These are phyloP conservation scores for Lecanicillium sp. DNA, from an alignment of 2,329 filamentous ascomycete species.

Conservation along the genomic window DNA sequence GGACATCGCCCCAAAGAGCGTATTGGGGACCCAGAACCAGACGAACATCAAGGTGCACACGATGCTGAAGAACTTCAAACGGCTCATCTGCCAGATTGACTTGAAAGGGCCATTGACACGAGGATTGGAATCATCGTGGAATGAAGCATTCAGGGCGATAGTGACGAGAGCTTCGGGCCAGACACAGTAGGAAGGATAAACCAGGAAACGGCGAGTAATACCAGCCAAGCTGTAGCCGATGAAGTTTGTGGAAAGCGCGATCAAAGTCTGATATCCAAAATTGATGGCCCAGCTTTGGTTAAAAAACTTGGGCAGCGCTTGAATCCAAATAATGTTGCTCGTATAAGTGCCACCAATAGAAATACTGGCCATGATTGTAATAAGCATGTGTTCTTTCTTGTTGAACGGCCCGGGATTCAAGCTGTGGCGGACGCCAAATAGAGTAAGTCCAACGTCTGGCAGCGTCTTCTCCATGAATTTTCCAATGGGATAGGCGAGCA, in stretches of 20 bases:
- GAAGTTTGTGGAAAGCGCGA: slow-evolving; percentile 42
- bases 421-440: slow-evolving; percentile 31
- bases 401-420: slow-evolving; percentile 46
- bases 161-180: slow-evolving; percentile 45
- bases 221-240: slow-evolving; percentile 49
- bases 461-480: slow-evolving; percentile 27
- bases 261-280: slow-evolving; percentile 40
- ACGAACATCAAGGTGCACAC: slow-evolving; percentile 40
- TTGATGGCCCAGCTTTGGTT: slow-evolving; percentile 15
- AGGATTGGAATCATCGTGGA: slow-evolving; percentile 16
- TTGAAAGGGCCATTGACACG: slow-evolving; percentile 26
- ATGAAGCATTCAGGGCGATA: slow-evolving; percentile 34
- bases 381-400: slow-evolving; percentile 49
- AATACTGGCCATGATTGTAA: slow-evolving; percentile 52
- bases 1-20: slow-evolving; percentile 39
- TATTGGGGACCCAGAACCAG: slow-evolving; percentile 47
- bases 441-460: slow-evolving; percentile 28
- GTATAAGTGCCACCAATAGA: slow-evolving; percentile 39
- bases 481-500: slow-evolving; percentile 34
- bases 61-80: slow-evolving; percentile 37
- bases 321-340: slow-evolving; percentile 39
- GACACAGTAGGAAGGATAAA: slow-evolving; percentile 42
- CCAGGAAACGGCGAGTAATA: slow-evolving; percentile 38
- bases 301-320: slow-evolving; percentile 19
- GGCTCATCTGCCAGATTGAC: slow-evolving; percentile 27